These are phyloP conservation scores for Fusarium fujikuroi DNA, from an alignment of 2,329 filamentous ascomycete genomes.

Conservation along the genomic window DNA sequence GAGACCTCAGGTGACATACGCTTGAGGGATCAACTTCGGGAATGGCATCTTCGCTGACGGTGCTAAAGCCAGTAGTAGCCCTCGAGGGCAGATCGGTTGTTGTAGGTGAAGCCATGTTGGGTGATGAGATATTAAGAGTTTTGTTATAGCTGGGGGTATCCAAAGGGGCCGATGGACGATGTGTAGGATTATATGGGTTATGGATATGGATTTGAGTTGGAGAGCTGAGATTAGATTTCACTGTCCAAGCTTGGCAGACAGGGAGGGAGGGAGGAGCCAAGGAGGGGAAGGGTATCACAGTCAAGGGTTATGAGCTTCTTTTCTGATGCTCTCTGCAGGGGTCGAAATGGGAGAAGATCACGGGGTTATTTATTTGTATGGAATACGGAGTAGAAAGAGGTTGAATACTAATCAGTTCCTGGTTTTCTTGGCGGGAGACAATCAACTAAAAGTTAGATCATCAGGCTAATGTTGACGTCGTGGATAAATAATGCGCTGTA, in stretches of 20 bases:
- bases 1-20: conserved; percentile 53
- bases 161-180: neutral
- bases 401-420: neutral
- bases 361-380: neutral
- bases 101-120: conserved; percentile 48
- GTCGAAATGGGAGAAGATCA: no score
- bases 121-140: neutral
- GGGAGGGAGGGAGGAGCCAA: conserved; percentile 33
- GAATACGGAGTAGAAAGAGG: neutral
- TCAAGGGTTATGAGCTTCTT: conserved; percentile 38
- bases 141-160: neutral
- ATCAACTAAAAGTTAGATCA: conserved; percentile 9
- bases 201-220: neutral
- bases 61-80: conserved; percentile 58
- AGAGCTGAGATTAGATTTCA: conserved; percentile 26
- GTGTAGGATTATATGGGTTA: conserved; percentile 12
- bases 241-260: conserved; percentile 34
- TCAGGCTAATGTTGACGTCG: conserved; percentile 32
- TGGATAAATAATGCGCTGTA: conserved; percentile 4
- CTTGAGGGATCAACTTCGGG: conserved; percentile 68
- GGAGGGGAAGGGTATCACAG: conserved; percentile 25
- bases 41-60: conserved; percentile 66
- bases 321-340: conserved; percentile 8
- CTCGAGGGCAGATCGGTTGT: conserved; percentile 56
- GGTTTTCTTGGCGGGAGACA: neutral